Evolutionary conservation across 176 grass and related monocot genomes (phyloP).

Genomic region (Coix lacrymajobi): DNA sequence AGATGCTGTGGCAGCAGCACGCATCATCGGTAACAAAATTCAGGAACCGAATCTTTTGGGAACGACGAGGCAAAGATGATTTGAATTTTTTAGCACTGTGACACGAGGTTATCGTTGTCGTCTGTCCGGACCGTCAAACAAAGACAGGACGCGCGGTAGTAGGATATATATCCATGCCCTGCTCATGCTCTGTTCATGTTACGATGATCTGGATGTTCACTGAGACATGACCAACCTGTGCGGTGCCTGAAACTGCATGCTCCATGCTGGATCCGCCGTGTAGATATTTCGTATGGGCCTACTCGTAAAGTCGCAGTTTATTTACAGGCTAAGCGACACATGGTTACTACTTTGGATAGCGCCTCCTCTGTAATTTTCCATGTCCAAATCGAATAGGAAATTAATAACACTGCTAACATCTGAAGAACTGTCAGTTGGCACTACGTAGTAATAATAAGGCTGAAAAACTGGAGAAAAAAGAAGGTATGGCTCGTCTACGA

Average conservation of each 20-base stretch:
- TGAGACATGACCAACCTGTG: background rate
- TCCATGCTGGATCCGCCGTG: background rate
- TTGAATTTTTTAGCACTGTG: background rate
- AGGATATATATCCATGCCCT: background rate
- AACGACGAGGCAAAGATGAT: background rate
- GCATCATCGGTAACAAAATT: background rate
- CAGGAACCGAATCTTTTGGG: background rate
- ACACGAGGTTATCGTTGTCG: background rate
- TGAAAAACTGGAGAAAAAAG: background rate
- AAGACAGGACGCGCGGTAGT: background rate
- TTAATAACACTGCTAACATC: background rate
- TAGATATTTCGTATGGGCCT: background rate
- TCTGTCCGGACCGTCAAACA: background rate
- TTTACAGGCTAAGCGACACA: background rate
- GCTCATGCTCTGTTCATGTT: background rate
- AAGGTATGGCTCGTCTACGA: background rate
- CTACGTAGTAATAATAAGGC: no score
- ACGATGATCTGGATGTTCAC: background rate
- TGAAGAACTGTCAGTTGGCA: background rate
- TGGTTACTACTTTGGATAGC: background rate
- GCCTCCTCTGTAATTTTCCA: background rate
- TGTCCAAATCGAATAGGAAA: no score
- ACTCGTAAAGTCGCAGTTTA: background rate
- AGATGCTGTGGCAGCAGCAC: background rate
- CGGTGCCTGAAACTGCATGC: background rate